Percentiles rank a stretch among this genome's conserved stretches.
These are phyloP conservation scores for Trypanosoma cruzi DNA, from an alignment of 208 protist genomes.

Conservation along the genomic window DNA sequence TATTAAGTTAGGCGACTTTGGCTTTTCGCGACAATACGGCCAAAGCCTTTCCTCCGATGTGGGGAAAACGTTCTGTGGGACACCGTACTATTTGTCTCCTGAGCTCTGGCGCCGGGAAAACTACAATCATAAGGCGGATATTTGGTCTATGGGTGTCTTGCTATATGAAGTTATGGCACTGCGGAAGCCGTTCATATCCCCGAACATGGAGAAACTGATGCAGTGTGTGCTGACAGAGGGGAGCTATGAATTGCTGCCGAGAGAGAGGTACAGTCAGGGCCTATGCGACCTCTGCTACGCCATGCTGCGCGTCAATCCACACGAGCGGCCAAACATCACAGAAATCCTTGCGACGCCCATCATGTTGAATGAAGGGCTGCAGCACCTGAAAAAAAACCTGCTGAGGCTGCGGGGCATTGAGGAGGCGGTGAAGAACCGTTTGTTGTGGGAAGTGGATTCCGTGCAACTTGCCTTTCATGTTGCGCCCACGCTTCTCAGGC, in stretches of 20 bases:
- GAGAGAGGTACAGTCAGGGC: constrained; percentile 36
- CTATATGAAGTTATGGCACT: constrained; percentile 81
- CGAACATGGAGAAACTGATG: constrained; percentile 52
- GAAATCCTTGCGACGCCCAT: constrained; percentile 48
- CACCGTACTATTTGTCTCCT: constrained; percentile 90
- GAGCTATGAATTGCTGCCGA: constrained; percentile 50
- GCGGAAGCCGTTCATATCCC: constrained; percentile 62
- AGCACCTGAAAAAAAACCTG: constrained; percentile 47
- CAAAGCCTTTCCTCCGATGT: constrained; percentile 52
- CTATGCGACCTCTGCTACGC: constrained; percentile 36
- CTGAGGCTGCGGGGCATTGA: constrained; percentile 45
- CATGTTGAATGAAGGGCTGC: constrained; percentile 41
- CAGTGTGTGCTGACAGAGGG: constrained; percentile 45
- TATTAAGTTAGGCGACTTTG: constrained; percentile 91
- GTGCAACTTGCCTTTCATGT: constrained; percentile 13
- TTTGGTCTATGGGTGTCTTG: constrained; percentile 89
- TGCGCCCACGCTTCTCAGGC: neutral
- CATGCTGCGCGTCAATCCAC: constrained; percentile 63
- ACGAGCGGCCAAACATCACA: constrained; percentile 40
- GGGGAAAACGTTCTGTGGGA: constrained; percentile 67
- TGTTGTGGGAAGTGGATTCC: constrained; percentile 41
- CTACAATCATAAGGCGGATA: constrained; percentile 92
- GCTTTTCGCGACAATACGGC: constrained; percentile 65
- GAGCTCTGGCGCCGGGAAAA: constrained; percentile 87
- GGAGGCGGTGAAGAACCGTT: constrained; percentile 18